These are phyloP conservation scores for Logfia minima DNA, from an alignment of 129 eudicot genomes.

Conservation along the genomic window DNA sequence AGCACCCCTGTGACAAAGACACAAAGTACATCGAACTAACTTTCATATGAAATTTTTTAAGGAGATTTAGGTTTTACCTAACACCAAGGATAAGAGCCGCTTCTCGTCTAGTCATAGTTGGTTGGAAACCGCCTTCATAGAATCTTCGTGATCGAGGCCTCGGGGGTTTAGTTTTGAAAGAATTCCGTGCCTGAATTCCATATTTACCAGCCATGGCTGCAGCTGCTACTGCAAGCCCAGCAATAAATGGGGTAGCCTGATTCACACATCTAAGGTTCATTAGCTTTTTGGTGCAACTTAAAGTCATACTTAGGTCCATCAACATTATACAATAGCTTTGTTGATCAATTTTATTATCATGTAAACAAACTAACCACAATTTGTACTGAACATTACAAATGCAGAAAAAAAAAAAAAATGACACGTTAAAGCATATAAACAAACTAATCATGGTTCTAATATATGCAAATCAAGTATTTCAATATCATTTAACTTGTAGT, in stretches of 20 bases:
- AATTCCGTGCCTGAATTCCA: conserved; percentile 78
- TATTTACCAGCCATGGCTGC: conserved; percentile 79
- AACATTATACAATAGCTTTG: not conserved
- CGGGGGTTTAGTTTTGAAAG: conserved; percentile 78
- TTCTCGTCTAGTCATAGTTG: conserved; percentile 85
- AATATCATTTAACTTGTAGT: not conserved
- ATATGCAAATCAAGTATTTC: not conserved
- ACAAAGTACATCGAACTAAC: too few relatives aligned
- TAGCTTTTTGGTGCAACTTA: conserved; percentile 6
- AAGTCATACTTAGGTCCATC: not conserved
- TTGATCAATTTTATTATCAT: not conserved
- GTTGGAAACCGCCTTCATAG: conserved; percentile 91
- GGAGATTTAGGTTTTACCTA: conserved; percentile 41
- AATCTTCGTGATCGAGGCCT: conserved; percentile 64
- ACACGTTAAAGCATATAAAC: not conserved
- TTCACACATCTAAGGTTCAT: conserved; percentile 23
- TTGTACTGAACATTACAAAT: not conserved
- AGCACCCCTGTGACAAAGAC: too few relatives aligned
- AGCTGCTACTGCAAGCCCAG: conserved; percentile 77
- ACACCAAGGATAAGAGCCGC: conserved; percentile 92
- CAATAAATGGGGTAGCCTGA: conserved; percentile 71
- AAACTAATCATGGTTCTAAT: too few relatives aligned
- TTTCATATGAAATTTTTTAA: too few relatives aligned
- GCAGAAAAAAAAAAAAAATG: not conserved
- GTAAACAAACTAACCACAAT: not conserved